phyloP scores from a whole-genome alignment of 305 asterid genomes.

The Fraxinus dipetala region DNA sequence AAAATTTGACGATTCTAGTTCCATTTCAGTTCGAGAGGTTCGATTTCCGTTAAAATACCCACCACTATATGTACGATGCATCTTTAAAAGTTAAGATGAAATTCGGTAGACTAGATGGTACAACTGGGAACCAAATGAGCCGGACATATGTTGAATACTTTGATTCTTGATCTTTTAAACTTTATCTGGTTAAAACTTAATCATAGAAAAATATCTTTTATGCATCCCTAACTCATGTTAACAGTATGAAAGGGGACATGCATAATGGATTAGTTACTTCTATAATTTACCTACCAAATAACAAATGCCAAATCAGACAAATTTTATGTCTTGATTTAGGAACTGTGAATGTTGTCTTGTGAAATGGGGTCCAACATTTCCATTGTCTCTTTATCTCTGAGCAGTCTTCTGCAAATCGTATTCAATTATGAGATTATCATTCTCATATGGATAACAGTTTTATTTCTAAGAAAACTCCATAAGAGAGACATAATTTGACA shows the following conservation, averaged over 20 bases:
- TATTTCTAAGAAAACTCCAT: not conserved
- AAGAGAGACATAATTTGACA: not conserved
- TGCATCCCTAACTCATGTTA: not conserved
- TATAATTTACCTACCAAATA: not conserved
- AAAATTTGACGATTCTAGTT: not conserved
- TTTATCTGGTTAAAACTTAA: not conserved
- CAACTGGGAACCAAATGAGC: not conserved
- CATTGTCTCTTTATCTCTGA: slow-evolving; percentile 35
- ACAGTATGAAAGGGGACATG: not conserved
- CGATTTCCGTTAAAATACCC: not conserved
- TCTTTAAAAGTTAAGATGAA: not conserved
- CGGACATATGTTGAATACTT: not conserved
- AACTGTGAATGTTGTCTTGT: slow-evolving; percentile 11
- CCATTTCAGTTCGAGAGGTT: not conserved
- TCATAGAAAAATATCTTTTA: not conserved
- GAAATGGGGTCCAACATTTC: slow-evolving; percentile 28
- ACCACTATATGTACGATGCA: not conserved
- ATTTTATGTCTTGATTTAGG: not conserved
- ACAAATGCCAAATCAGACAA: not conserved
- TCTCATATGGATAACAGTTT: slow-evolving; percentile 28
- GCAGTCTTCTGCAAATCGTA: slow-evolving; percentile 40
- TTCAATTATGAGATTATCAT: slow-evolving; percentile 41
- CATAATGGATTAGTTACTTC: not conserved
- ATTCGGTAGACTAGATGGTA: not conserved
- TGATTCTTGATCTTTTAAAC: not conserved